Conservation (phyloP, 2,329 filamentous ascomycete species). For the Cordyceps javanica region DNA sequence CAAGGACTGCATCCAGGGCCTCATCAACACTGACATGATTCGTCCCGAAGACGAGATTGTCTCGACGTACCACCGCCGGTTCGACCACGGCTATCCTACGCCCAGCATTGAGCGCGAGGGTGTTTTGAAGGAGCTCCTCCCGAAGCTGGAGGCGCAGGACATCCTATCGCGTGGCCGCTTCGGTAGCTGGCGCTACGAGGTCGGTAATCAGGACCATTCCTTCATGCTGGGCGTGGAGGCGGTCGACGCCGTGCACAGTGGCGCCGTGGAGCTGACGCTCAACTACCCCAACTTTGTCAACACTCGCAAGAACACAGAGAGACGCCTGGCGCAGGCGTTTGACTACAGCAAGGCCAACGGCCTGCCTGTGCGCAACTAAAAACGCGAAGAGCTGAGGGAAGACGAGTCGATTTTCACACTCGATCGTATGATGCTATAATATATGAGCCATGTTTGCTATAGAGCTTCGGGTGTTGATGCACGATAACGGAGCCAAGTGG, state of each 20-base stretch:
- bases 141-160: slow-evolving; percentile 82
- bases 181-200: slow-evolving; percentile 97
- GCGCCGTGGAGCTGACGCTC: slow-evolving; percentile 83
- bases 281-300: slow-evolving; percentile 99
- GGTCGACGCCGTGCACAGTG: slow-evolving; percentile 82
- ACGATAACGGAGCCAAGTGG: too few relatives aligned
- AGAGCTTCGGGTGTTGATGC: neutral
- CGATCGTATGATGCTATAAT: slow-evolving; percentile 15
- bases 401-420: slow-evolving; percentile 11
- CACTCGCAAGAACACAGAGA: slow-evolving; percentile 54
- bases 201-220: slow-evolving; percentile 93
- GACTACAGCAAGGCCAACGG: slow-evolving; percentile 31
- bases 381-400: neutral
- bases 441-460: neutral
- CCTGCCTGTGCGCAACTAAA: slow-evolving; percentile 31
- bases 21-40: slow-evolving; percentile 98
- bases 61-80: slow-evolving; percentile 95
- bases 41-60: slow-evolving; percentile 88
- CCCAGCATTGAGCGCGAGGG: slow-evolving; percentile 92
- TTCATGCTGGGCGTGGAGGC: slow-evolving; percentile 97
- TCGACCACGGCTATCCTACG: slow-evolving; percentile 97
- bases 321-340: slow-evolving; percentile 40
- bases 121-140: slow-evolving; percentile 85
- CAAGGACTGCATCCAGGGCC: slow-evolving; percentile 87
- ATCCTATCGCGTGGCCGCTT: slow-evolving; percentile 97